Conservation (phyloP, 2,329 filamentous ascomycete species). For the Conoideocrella luteorostrata region DNA sequence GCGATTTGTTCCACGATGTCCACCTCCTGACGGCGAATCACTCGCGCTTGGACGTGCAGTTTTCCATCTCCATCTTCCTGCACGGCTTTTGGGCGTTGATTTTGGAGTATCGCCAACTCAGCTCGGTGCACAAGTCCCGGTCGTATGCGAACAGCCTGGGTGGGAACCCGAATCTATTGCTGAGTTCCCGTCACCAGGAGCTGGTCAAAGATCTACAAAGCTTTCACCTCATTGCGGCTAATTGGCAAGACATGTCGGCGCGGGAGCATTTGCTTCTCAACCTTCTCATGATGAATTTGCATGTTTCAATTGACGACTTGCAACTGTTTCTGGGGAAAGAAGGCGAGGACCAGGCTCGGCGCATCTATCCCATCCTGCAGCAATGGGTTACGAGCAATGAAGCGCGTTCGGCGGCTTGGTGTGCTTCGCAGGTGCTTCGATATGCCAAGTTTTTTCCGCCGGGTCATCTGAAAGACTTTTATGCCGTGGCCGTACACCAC, state of each 20-base stretch:
- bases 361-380: constrained; percentile 51
- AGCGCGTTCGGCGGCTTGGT: constrained; percentile 57
- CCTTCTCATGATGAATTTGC: constrained; percentile 56
- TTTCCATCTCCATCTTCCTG: constrained; percentile 53
- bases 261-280: constrained; percentile 44
- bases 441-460: constrained; percentile 49
- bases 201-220: constrained; percentile 50
- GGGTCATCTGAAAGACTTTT: constrained; percentile 56
- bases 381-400: constrained; percentile 51
- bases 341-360: constrained; percentile 57
- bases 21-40: constrained; percentile 43
- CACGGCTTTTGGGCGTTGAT: constrained; percentile 61
- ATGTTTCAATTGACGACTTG: constrained; percentile 58
- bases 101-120: constrained; percentile 58
- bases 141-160: constrained; percentile 36
- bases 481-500: constrained; percentile 63
- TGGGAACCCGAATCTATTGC: constrained; percentile 37
- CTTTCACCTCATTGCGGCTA: constrained; percentile 37
- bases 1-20: constrained; percentile 51
- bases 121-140: constrained; percentile 40
- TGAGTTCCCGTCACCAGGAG: constrained; percentile 54
- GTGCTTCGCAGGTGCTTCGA: constrained; percentile 60
- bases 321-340: constrained; percentile 63
- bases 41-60: constrained; percentile 47
- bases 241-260: constrained; percentile 37